Base-by-base conservation (phyloP, 805 yeast species). In the Hemisphaericaspora nanyangensis region DNA sequence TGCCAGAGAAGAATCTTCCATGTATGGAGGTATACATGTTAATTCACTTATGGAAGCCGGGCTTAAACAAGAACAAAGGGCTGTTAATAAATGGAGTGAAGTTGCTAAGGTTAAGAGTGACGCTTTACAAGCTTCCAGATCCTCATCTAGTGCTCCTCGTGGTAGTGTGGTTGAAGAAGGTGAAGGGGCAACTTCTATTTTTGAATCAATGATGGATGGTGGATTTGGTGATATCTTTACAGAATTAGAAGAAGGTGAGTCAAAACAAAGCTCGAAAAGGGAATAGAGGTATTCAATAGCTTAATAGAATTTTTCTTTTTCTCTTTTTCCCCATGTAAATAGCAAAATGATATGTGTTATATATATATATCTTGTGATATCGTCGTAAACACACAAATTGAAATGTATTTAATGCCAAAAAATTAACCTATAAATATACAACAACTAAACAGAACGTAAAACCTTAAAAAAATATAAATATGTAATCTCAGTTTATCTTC, bases 21-120 rank as follows among this genome's bases (percentile, higher is more conserved):
- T 93, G 95, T 79, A 70, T 56, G 97, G 98, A 16, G 83, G 95
- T 1, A 76, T 81, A 7, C 86, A 71, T 60, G 77, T 78, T 29
- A 20, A 30, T 10, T 67, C 74, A 28, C 63, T 79, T 45, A 61
- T 88, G 43, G 85, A 83, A 37, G 69, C 71, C 53, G 95, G 93
- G 49, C 61, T 86, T 38, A 72, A 73, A 39, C 70, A 73, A 50
- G 99, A 91, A 66, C 85, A 84, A 57, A 68, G 68, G 47, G 74
- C 75, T 30, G 73, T 91, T 37, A 83, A 79, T 42, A 68, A 74
- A 44, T 91, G 96, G 95, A 79, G 77, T 49, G 65, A 60, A 37
- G 77, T 79, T 42, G 96, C 95, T 11, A 62, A 69, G 24, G 80
- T 77, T 54, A 74, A 74, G 47, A 80, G 95, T 15, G 74, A 76